Conservation (phyloP, 2,329 filamentous ascomycete genomes). For the Ophiostoma sp. region DNA sequence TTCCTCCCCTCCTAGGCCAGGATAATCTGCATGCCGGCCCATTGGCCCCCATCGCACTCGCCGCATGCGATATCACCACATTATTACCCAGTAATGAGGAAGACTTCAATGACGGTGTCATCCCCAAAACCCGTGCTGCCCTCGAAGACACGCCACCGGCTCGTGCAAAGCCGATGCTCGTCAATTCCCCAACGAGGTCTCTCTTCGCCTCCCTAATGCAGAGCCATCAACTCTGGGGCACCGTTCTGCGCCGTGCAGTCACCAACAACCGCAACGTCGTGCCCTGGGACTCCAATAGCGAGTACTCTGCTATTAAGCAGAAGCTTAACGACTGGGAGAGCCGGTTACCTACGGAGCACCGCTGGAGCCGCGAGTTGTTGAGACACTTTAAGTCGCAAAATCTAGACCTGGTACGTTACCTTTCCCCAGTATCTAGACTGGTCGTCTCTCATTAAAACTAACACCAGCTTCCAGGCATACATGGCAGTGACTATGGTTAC, state of each 20-base stretch:
- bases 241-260: constrained; percentile 51
- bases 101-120: constrained; percentile 50
- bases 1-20: constrained; percentile 41
- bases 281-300: constrained; percentile 51
- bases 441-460: background rate
- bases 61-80: constrained; percentile 55
- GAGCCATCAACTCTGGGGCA: constrained; percentile 56
- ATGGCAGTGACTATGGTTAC: constrained; percentile 57
- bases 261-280: constrained; percentile 45
- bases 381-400: constrained; percentile 49
- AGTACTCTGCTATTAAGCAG: constrained; percentile 47
- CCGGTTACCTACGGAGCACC: constrained; percentile 49
- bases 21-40: constrained; percentile 58
- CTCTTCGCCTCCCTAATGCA: constrained; percentile 59
- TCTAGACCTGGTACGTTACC: constrained; percentile 48
- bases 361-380: constrained; percentile 47
- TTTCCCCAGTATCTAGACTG: background rate
- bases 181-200: constrained; percentile 48
- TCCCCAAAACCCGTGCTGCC: constrained; percentile 53
- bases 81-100: constrained; percentile 55
- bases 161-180: constrained; percentile 46
- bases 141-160: constrained; percentile 56
- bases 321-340: constrained; percentile 52
- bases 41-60: constrained; percentile 52
- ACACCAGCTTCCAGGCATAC: constrained; percentile 46